phyloP scores from a whole-genome alignment of 169 alveolate species.

The Plasmodium berghei region DNA sequence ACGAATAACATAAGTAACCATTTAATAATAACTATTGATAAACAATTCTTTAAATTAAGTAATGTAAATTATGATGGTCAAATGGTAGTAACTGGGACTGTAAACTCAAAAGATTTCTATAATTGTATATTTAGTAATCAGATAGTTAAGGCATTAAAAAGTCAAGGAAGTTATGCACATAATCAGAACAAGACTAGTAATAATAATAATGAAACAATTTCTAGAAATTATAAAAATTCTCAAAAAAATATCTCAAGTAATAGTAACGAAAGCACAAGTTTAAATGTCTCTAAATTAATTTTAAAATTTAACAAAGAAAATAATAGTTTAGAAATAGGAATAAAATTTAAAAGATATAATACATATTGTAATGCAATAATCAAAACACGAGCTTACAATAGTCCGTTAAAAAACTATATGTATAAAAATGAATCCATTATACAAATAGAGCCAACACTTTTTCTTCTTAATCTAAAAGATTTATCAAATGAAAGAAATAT shows the following conservation, averaged over 20 bases:
- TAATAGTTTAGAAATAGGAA: slow-evolving; percentile 26
- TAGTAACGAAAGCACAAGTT: background rate
- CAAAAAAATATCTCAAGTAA: background rate
- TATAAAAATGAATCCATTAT: slow-evolving; percentile 65
- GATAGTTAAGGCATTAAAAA: slow-evolving; percentile 21
- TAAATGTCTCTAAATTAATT: slow-evolving; percentile 26
- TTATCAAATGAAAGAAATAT: slow-evolving; percentile 60
- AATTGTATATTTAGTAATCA: slow-evolving; percentile 54
- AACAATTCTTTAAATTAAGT: slow-evolving; percentile 24
- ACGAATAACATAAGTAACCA: slow-evolving; percentile 48
- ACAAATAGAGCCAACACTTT: slow-evolving; percentile 72
- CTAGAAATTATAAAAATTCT: background rate
- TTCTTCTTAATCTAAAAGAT: slow-evolving; percentile 46
- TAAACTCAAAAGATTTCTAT: slow-evolving; percentile 60
- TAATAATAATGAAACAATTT: background rate
- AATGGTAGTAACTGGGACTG: slow-evolving; percentile 23
- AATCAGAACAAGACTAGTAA: too few species aligned
- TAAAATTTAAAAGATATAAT: slow-evolving; percentile 35
- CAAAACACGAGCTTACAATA: slow-evolving; percentile 27
- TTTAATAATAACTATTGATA: slow-evolving; percentile 41
- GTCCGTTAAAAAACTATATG: slow-evolving; percentile 30
- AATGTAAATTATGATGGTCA: slow-evolving; percentile 12
- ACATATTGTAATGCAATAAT: slow-evolving; percentile 40
- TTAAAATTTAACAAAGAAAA: slow-evolving; percentile 37
- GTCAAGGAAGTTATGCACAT: slow-evolving; percentile 1